These are phyloP conservation scores for Phialocephala subalpina DNA, from an alignment of 2,329 filamentous ascomycete species.

Conservation along the genomic window DNA sequence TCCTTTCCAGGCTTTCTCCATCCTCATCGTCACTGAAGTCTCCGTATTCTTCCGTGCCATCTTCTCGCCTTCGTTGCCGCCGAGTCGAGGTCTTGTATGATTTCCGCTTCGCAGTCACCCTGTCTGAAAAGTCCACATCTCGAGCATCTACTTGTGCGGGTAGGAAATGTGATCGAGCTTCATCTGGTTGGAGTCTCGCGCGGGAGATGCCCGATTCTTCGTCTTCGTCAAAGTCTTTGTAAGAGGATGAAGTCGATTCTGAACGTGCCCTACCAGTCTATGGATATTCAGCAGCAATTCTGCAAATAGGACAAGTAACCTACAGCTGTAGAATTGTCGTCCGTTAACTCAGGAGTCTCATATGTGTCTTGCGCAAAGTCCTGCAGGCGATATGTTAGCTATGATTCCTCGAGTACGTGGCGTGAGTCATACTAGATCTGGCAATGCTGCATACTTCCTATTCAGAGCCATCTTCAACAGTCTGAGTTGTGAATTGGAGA, in stretches of 20 bases:
- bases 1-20: slow-evolving; percentile 78
- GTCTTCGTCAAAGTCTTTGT: slow-evolving; percentile 68
- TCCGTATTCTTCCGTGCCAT: slow-evolving; percentile 72
- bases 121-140: slow-evolving; percentile 88
- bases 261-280: slow-evolving; percentile 56
- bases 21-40: slow-evolving; percentile 81
- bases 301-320: slow-evolving; percentile 41
- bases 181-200: slow-evolving; percentile 76
- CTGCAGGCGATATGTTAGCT: slow-evolving; percentile 52
- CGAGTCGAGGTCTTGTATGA: slow-evolving; percentile 82
- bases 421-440: slow-evolving; percentile 69
- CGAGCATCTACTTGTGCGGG: slow-evolving; percentile 78
- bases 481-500: slow-evolving; percentile 2
- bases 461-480: slow-evolving; percentile 70
- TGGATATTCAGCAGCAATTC: slow-evolving; percentile 13
- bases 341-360: slow-evolving; percentile 91
- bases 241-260: slow-evolving; percentile 59
- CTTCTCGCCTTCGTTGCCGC: slow-evolving; percentile 67
- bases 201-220: slow-evolving; percentile 76
- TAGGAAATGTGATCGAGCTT: slow-evolving; percentile 82
- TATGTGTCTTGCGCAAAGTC: slow-evolving; percentile 95
- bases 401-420: neutral
- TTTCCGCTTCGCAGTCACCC: slow-evolving; percentile 81
- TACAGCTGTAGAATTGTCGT: slow-evolving; percentile 88
- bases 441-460: slow-evolving; percentile 83